Evolutionary conservation across 1,284 basidiomycete species (phyloP), one percentile per base, ranked within the genome.

Genomic region (Ustilago crameri): DNA sequence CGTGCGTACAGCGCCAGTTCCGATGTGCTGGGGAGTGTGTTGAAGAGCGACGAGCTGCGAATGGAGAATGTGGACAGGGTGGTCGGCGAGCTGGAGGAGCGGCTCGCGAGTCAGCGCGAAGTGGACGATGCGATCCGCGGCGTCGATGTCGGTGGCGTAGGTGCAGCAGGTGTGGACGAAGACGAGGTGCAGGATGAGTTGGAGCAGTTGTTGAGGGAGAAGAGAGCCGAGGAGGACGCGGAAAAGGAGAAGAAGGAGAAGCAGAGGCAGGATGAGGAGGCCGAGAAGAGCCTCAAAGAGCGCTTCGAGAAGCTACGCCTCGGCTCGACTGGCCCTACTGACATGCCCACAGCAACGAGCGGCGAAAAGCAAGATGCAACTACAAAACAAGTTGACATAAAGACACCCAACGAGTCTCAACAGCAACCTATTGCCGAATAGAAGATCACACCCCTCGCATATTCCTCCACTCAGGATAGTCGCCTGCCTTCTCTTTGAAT

Each of bases 11-110:
- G 92, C 81, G 89, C 89, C 1, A 93, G 93, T 2, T 90, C 91
- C 0, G 83, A 87, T 2, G 93, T 93, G 0, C 86, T 98, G 9
- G 87, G 88, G 12, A 84, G 87, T 0, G 88, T 97, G 40, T 88
- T 97, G 2, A 85, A 89, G 1, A 89, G 95, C 74, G 92, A 93
- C 0, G 89, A 89, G 0, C 86, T 98, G 14, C 89, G 91, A 67
- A 87, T 88, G 7, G 90, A 90, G 18, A 88, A 87, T 47, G 89
- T 97, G 50, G 92, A 95, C 47, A 86, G 88, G 70, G 95, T 93
- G 2, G 90, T 96, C 88, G 91, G 94, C 32, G 90, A 89, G 3
- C 87, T 98, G 76, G 89, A 91, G 0, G 90, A 92, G 59, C 91
- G 90, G 1, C 89, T 93, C 63, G 89, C 89, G 0, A 90, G 93